These are phyloP conservation scores for Aureobasidium pullulans DNA, from an alignment of 2,329 filamentous ascomycete genomes.

Conservation along the genomic window DNA sequence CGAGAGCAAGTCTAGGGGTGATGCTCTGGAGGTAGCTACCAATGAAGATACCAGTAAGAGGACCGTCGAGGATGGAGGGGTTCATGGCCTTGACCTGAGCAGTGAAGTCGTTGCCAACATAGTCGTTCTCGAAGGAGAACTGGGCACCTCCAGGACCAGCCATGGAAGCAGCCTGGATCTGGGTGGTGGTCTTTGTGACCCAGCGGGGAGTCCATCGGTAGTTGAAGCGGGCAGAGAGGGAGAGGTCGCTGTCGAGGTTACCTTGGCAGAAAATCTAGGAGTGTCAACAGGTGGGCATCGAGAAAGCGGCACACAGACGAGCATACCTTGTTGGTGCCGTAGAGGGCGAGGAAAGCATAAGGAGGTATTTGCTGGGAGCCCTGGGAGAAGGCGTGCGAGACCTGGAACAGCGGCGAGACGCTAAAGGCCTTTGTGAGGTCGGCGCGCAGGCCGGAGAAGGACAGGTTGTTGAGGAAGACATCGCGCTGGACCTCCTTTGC, in stretches of 20 bases:
- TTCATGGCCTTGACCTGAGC: slow-evolving; percentile 90
- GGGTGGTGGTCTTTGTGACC: slow-evolving; percentile 79
- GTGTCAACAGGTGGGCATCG: slow-evolving; percentile 14
- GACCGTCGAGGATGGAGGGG: slow-evolving; percentile 87
- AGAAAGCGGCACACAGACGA: not conserved
- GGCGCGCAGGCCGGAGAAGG: slow-evolving; percentile 92
- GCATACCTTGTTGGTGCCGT: slow-evolving; percentile 78
- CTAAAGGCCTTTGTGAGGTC: slow-evolving; percentile 96
- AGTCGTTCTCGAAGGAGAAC: slow-evolving; percentile 92
- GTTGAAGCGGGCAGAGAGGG: slow-evolving; percentile 84
- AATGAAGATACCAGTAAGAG: slow-evolving; percentile 89
- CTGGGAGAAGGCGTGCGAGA: slow-evolving; percentile 94
- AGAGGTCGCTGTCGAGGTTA: slow-evolving; percentile 86
- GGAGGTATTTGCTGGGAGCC: slow-evolving; percentile 83
- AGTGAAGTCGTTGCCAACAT: slow-evolving; percentile 86
- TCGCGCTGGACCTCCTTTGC: slow-evolving; percentile 90
- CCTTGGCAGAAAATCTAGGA: slow-evolving; percentile 86
- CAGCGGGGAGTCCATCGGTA: slow-evolving; percentile 76
- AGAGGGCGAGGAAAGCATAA: slow-evolving; percentile 90
- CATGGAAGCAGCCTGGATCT: slow-evolving; percentile 52
- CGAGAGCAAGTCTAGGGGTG: slow-evolving; percentile 77
- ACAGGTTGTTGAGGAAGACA: slow-evolving; percentile 91
- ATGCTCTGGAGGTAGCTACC: slow-evolving; percentile 92
- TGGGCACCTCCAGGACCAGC: slow-evolving; percentile 68
- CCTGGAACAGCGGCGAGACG: slow-evolving; percentile 88